phyloP scores from a whole-genome alignment of 805 yeast genomes.

The Schizosaccharomyces cryophilus region DNA sequence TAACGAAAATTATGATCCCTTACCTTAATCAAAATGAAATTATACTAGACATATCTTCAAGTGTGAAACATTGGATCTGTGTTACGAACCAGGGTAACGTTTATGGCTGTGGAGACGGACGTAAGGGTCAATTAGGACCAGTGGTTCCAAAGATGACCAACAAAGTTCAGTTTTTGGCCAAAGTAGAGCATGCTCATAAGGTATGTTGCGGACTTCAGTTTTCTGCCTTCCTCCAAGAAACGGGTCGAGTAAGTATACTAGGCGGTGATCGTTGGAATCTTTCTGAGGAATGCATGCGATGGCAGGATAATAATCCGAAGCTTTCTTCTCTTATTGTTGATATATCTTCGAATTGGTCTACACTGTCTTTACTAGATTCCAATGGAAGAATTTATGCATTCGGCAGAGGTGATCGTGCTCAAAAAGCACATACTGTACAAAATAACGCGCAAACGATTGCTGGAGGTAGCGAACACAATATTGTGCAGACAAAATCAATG shows the following conservation, averaged over 20 bases:
- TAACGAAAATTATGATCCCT: not conserved
- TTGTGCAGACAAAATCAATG: not conserved
- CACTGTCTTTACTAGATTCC: not conserved
- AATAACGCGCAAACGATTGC: not conserved
- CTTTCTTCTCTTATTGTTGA: not conserved
- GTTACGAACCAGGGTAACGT: not conserved
- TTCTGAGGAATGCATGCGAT: not conserved
- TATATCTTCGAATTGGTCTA: not conserved
- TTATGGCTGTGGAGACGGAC: constrained; percentile 2
- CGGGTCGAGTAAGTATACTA: not conserved
- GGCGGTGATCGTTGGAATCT: not conserved
- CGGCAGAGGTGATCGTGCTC: constrained; percentile 1
- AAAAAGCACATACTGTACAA: not conserved
- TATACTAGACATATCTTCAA: not conserved
- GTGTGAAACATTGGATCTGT: not conserved
- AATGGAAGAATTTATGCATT: not conserved
- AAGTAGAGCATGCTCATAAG: not conserved
- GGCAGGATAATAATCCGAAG: not conserved
- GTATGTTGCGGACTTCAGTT: not conserved
- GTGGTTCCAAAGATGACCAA: not conserved
- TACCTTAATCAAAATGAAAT: not conserved
- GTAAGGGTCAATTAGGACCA: constrained; percentile 2
- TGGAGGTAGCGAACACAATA: not conserved
- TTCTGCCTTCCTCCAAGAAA: not conserved
- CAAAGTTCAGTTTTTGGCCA: not conserved